Percentiles rank a stretch among this genome's conserved stretches.
Evolutionary conservation across 208 protist species (phyloP).

Genomic region (Herpetomonas samuelpessoai): DNA sequence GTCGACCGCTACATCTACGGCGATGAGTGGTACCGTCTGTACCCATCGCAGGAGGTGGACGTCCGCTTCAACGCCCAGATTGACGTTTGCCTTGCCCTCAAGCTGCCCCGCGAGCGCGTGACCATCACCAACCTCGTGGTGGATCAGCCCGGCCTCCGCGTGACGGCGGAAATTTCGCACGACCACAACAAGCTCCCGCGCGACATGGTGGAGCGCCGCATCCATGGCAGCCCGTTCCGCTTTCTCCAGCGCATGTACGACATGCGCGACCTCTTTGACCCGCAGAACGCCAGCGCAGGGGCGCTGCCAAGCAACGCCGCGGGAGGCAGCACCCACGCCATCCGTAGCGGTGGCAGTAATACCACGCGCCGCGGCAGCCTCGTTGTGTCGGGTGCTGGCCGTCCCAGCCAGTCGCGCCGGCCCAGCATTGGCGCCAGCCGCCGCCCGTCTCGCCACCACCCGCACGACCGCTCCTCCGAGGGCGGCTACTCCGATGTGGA

Average conservation of each 20-base stretch:
- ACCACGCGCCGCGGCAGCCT: not conserved
- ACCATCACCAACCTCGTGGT: slow-evolving; percentile 54
- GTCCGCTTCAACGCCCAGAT: slow-evolving; percentile 72
- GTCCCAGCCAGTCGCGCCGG: not conserved
- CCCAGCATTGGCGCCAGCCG: not conserved
- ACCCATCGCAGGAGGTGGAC: slow-evolving; percentile 55
- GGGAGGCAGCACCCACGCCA: slow-evolving; percentile 11
- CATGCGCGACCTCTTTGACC: slow-evolving; percentile 52
- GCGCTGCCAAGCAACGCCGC: not conserved
- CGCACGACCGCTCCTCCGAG: slow-evolving; percentile 12
- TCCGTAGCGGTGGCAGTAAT: not conserved
- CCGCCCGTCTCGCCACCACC: slow-evolving; percentile 1
- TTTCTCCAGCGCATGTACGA: slow-evolving; percentile 80
- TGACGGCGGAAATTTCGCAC: slow-evolving; percentile 72
- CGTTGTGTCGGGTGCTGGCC: not conserved
- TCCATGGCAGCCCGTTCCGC: slow-evolving; percentile 61
- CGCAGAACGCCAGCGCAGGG: slow-evolving; percentile 10
- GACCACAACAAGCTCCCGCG: slow-evolving; percentile 38
- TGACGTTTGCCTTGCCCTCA: slow-evolving; percentile 72
- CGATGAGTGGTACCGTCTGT: slow-evolving; percentile 63
- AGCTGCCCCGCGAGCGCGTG: slow-evolving; percentile 64
- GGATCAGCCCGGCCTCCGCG: slow-evolving; percentile 68
- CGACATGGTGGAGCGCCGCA: slow-evolving; percentile 61
- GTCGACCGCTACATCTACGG: slow-evolving; percentile 80
- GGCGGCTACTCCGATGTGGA: slow-evolving; percentile 17